Conservation (phyloP, 176 grass and related monocot species). For the Microstegium vimineum region DNA sequence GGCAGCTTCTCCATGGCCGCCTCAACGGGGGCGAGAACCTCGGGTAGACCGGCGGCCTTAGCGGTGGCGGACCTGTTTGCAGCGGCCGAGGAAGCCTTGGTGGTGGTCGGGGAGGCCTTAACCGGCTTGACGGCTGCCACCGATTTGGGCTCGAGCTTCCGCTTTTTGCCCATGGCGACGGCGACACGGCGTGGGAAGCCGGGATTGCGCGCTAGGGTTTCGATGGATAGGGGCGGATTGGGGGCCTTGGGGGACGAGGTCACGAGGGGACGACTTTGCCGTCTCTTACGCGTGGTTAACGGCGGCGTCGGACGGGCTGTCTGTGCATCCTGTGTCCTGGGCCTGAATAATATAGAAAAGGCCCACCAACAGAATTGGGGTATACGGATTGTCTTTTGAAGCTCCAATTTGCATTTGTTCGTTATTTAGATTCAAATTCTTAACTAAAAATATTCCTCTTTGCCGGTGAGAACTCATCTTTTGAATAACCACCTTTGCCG, state of each 20-base stretch:
- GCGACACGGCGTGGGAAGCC: background rate
- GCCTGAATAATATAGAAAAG: background rate
- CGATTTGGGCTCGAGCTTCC: conserved; percentile 57
- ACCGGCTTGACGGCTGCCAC: background rate
- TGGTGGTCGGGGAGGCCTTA: background rate
- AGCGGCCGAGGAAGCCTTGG: background rate
- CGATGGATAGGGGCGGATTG: background rate
- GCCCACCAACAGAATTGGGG: background rate
- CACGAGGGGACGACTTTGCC: background rate
- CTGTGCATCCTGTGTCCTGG: background rate
- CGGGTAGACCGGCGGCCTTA: conserved; percentile 2
- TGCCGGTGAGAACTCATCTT: too few relatives aligned
- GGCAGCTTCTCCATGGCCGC: background rate
- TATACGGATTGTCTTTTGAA: too few relatives aligned
- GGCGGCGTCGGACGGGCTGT: background rate
- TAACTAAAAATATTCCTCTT: too few relatives aligned
- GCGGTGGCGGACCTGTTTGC: background rate
- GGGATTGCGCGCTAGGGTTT: conserved; percentile 48
- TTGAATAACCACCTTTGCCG: too few relatives aligned
- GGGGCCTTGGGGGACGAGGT: background rate
- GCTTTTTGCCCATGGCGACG: conserved; percentile 80
- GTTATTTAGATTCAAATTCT: too few relatives aligned
- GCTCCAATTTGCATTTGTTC: too few relatives aligned
- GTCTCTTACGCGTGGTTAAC: background rate
- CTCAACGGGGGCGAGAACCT: background rate